These are phyloP conservation scores for Sicyos edulis DNA, from an alignment of 306 rosid species.

Conservation along the genomic window DNA sequence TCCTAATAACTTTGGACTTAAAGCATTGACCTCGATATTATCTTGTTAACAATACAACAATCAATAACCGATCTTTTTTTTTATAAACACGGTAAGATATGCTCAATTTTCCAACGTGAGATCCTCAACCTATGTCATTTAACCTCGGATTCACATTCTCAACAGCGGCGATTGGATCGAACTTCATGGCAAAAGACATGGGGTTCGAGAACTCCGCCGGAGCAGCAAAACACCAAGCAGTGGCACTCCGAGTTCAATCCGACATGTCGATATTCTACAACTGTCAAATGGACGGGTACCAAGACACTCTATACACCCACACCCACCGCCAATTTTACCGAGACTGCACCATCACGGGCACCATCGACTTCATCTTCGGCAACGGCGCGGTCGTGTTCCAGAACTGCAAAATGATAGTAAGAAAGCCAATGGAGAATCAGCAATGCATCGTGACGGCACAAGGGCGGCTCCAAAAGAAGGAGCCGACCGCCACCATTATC, in stretches of 20 bases:
- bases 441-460: slow-evolving; percentile 53
- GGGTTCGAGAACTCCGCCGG: slow-evolving; percentile 63
- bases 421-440: slow-evolving; percentile 38
- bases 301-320: slow-evolving; percentile 49
- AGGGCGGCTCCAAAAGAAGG: slow-evolving; percentile 32
- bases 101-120: too few relatives aligned
- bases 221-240: slow-evolving; percentile 40
- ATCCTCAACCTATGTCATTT: too few relatives aligned
- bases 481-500: slow-evolving; percentile 37
- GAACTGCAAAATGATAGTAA: slow-evolving; percentile 46
- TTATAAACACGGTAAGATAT: too few relatives aligned
- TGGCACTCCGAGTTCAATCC: slow-evolving; percentile 41
- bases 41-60: too few relatives aligned
- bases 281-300: slow-evolving; percentile 49
- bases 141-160: background rate
- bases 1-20: too few relatives aligned
- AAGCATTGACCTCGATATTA: too few relatives aligned
- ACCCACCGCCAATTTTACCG: slow-evolving; percentile 52
- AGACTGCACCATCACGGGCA: slow-evolving; percentile 42
- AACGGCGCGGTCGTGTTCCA: slow-evolving; percentile 38
- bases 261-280: slow-evolving; percentile 44
- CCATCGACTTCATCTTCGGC: slow-evolving; percentile 52
- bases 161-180: slow-evolving; percentile 33
- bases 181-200: slow-evolving; percentile 53
- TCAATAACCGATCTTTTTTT: too few relatives aligned